Base-by-base conservation (phyloP, 345 rosid genomes). In the Rhizophora mangle region DNA sequence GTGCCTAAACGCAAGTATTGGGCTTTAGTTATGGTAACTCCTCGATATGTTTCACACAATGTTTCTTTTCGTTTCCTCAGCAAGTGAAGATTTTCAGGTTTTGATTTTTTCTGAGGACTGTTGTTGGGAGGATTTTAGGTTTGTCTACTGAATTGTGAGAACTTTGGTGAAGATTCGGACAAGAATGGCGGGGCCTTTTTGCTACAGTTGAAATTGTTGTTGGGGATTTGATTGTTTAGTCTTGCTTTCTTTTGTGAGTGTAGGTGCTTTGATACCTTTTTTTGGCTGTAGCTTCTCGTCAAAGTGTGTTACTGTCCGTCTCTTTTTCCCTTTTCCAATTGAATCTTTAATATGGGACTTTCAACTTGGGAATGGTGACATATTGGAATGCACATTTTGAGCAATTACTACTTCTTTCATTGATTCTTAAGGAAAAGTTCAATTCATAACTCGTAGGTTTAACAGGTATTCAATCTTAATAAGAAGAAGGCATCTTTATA, bases 91-190 rank as follows among this genome's bases (percentile, higher is more conserved):
- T 62, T 65, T 69, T 8, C 37, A 26, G 62, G 39, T 68, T 72
- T 66, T 67, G 63, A 30, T 34, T 34, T 34, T 34, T 34, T 34
- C 36, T 9, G 37, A 34, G 37, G 9, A 34, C 37, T 34, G 10
- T 34, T 34, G 10, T 34, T 1, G 37, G 37, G 37, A 34, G 8
- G 37, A 34, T 34, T 34, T 34, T 34, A 34, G 37, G 37, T 34
- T 34, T 34, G 29, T 60, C 69, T 52, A 37, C 47, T 69, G 68
- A 71, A 30, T 53, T 58, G 57, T 64, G 31, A 29, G 71, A 69
- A 85, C 79, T 62, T 77, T 43, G 69, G 49, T 69, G 68, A 83
- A 79, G 86, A 83, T 77, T 82, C 76, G 57, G 85, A 78, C 80
- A 79, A 68, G 49, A 79, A 62, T 66, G 53, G 37, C 37, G 37